Conservation (phyloP, 208 protist genomes). For the Trypanosoma rangeli region DNA sequence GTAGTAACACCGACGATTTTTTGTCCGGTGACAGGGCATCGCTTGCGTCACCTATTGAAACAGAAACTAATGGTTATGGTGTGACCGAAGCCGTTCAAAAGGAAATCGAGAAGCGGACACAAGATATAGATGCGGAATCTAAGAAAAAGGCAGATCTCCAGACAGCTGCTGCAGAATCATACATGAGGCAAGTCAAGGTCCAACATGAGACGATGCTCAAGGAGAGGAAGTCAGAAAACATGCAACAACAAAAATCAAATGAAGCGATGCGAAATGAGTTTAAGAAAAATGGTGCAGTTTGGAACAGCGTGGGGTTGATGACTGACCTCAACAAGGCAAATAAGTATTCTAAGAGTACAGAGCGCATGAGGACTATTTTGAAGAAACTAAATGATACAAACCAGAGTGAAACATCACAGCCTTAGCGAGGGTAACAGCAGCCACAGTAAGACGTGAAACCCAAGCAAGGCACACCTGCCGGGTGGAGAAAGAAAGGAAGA, state of each 20-base stretch:
- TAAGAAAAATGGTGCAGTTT: slow-evolving; percentile 66
- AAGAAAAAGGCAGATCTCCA: slow-evolving; percentile 65
- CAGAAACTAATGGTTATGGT: slow-evolving; percentile 5
- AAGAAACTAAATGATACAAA: slow-evolving; percentile 35
- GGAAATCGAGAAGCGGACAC: slow-evolving; percentile 62
- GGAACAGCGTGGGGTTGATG: slow-evolving; percentile 69
- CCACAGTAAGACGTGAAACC: no score
- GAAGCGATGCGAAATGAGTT: slow-evolving; percentile 46
- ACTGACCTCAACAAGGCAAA: slow-evolving; percentile 80
- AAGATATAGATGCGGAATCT: slow-evolving; percentile 52
- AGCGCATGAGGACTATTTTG: slow-evolving; percentile 77
- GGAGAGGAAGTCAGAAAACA: slow-evolving; percentile 47
- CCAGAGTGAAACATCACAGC: not conserved
- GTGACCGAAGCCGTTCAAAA: slow-evolving; percentile 56
- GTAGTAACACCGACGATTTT: not conserved
- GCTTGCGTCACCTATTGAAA: not conserved
- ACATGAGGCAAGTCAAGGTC: slow-evolving; percentile 57
- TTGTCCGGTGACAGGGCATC: not conserved
- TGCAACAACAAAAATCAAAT: slow-evolving; percentile 50
- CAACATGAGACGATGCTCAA: slow-evolving; percentile 63
- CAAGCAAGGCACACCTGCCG: no score
- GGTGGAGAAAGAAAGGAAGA: no score
- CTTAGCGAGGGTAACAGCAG: not conserved
- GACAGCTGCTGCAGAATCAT: slow-evolving; percentile 55
- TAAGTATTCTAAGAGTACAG: slow-evolving; percentile 77